Evolutionary conservation across 1,284 basidiomycete genomes (phyloP), one percentile per base, ranked within the genome.

Genomic region (Irpex rosettiformis): DNA sequence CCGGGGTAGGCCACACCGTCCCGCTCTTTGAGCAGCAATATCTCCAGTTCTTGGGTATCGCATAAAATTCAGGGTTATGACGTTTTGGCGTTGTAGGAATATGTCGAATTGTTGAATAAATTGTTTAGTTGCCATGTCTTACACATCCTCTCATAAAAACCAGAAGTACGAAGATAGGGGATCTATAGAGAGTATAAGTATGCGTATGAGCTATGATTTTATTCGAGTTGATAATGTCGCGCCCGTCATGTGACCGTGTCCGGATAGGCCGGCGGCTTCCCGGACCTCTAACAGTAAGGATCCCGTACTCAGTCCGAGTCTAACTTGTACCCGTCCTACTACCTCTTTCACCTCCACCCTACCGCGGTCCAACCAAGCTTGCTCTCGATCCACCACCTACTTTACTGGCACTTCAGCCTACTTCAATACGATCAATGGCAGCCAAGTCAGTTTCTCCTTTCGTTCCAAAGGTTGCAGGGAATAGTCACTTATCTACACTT

Each of bases 1-100:
- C 70, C 56, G 75, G 74, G 42, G 76, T 80, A 4, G 75, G 75
- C 24, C 79, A 81, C 69, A 78, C 75, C 24, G 73, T 64, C 25
- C 62, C 62, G 55, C 45, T 56, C 43, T 56, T 49, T 33, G 55
- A 56, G 55, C 47, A 56, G 43, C 47, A 56, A 30, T 56, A 56
- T 28, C 55, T 56, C 55, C 25, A 56, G 47, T 56, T 56, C 45
- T 27, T 56, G 18, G 55, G 55, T 16, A 56, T 56, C 21, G 55
- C 55, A 33, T 51, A 51, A 56, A 37, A 37, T 6, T 11, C 42
- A 21, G 16, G 30, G 47, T 10, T 4, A 22, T 6, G 47, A 8
- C 10, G 21, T 7, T 4, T 22, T 49, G 47, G 47, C 3, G 24
- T 22, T 49, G 11, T 49, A n/a, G n/a, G n/a, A n/a, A n/a, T n/a